Base-by-base conservation (phyloP, 164 flowering plant species). In the Vitis cinerea region DNA sequence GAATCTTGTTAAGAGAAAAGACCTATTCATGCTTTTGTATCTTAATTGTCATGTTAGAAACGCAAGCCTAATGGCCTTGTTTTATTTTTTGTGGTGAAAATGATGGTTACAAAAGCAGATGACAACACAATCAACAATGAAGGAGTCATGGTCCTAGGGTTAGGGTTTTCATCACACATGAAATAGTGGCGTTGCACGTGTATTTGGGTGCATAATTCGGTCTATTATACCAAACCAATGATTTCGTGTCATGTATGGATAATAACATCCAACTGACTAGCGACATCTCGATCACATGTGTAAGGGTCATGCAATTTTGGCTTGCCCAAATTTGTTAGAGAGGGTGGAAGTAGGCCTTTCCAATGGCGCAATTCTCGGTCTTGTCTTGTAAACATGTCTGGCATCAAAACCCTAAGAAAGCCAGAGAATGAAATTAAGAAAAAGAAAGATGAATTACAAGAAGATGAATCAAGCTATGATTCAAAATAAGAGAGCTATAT, bases 261-360 rank as follows among this genome's bases (percentile, higher is more conserved):
- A 15, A 19, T 15, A 30, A 65, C 27, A 64, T 67, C 63, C 29
- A 31, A 60, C 29, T 7, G 27, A 16, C 31, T 29, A 12, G 13
- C 8, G 12, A 27, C 61, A 62, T 49, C 23, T 70, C 61, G 1
- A 66, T 70, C 78, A 70, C 71, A 67, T 75, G 78, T 66, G 16
- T 44, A 54, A 75, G 71, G 61, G 67, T 75, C 74, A 71, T 71
- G 74, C 78, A 75, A 71, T 71, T 56, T 71, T 67, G 71, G 52
- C 67, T 57, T 71, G 68, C 49, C n/a, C 10, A 55, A 69, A 67
- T 62, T 61, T 61, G 74, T 63, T 63, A 47, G n/a, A 30, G 60
- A 27, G 11, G 68, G 55, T 44, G 47, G 15, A 57, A 61, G 71
- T 63, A 61, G 67, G 70, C 67, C 61, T 51, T 67, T 65, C 14